These are phyloP conservation scores for Cladosporium colombiae DNA, from an alignment of 2,329 filamentous ascomycete genomes.

Conservation along the genomic window DNA sequence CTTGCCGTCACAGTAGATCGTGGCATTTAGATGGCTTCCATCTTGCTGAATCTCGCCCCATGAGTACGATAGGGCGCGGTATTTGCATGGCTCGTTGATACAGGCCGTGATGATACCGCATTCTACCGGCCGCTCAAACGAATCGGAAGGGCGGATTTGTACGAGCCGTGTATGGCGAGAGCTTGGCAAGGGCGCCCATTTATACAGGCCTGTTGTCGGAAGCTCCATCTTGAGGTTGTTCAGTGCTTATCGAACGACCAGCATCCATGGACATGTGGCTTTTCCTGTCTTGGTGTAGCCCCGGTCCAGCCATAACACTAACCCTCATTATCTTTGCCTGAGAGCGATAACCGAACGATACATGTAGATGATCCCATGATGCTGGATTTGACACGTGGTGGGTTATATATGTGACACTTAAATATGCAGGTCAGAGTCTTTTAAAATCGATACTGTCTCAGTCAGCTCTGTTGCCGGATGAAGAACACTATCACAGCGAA, in stretches of 20 bases:
- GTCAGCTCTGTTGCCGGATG: not conserved
- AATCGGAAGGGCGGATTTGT: not conserved
- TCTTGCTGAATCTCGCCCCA: not conserved
- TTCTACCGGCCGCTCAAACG: not conserved
- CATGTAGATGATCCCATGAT: not conserved
- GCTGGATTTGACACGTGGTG: not conserved
- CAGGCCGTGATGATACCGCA: not conserved
- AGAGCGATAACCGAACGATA: not conserved
- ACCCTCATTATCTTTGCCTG: not conserved
- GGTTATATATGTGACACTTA: not conserved
- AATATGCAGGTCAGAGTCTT: not conserved
- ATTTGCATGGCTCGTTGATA: not conserved
- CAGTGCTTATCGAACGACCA: not conserved
- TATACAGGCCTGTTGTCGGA: not conserved
- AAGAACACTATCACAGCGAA: not conserved
- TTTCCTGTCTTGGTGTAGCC: not conserved
- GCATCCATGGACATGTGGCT: not conserved
- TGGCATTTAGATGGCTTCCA: not conserved
- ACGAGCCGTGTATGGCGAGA: not conserved
- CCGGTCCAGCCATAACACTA: not conserved
- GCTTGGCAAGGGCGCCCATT: not conserved
- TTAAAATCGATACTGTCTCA: not conserved
- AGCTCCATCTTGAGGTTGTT: not conserved
- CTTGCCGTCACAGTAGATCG: not conserved
- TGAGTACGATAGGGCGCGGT: not conserved